Evolutionary conservation across 2,329 filamentous ascomycete genomes (phyloP).

Genomic region (Alternaria panax): DNA sequence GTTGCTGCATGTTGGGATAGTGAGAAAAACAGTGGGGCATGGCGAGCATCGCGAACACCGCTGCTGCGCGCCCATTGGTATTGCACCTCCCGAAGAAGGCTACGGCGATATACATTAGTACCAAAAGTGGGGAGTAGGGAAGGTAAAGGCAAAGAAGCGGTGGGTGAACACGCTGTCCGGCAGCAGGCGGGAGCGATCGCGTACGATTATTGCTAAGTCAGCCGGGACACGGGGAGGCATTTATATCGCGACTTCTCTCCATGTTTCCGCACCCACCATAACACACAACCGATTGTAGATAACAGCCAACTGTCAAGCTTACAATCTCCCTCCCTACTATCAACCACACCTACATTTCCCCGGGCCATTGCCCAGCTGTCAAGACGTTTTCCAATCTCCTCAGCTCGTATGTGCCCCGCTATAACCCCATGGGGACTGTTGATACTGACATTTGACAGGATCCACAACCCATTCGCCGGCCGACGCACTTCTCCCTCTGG

Average conservation of each 20-base stretch:
- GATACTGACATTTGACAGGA: conserved; percentile 60
- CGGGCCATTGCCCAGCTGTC: conserved; percentile 66
- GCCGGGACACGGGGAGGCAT: conserved; percentile 24
- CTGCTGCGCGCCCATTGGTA: conserved; percentile 33
- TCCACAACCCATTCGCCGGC: conserved; percentile 96
- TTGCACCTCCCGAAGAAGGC: conserved; percentile 3
- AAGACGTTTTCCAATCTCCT: conserved; percentile 99
- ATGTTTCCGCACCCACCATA: conserved; percentile 13
- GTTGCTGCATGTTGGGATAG: conserved; percentile 31
- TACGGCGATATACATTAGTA: conserved; percentile 28
- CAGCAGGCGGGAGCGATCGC: conserved; percentile 32
- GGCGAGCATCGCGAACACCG: conserved; percentile 22
- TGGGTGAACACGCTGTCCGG: conserved; percentile 38
- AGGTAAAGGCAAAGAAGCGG: conserved; percentile 38
- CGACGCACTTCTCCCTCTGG: conserved; percentile 90
- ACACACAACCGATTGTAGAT: conserved; percentile 11
- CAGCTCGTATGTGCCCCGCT: conserved; percentile 77
- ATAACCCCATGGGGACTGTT: conserved; percentile 7
- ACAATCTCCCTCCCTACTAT: conserved; percentile 16
- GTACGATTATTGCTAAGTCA: conserved; percentile 31
- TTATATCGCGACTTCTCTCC: conserved; percentile 26
- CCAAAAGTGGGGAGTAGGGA: conserved; percentile 31
- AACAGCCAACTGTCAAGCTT: conserved; percentile 15
- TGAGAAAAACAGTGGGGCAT: conserved; percentile 29
- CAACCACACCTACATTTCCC: conserved; percentile 30